A percentile compares a stretch with the other conserved stretches of the same genome.
Evolutionary conservation across 108 stramenopile genomes (phyloP).

Genomic region (Asterionellopsis glacialis): DNA sequence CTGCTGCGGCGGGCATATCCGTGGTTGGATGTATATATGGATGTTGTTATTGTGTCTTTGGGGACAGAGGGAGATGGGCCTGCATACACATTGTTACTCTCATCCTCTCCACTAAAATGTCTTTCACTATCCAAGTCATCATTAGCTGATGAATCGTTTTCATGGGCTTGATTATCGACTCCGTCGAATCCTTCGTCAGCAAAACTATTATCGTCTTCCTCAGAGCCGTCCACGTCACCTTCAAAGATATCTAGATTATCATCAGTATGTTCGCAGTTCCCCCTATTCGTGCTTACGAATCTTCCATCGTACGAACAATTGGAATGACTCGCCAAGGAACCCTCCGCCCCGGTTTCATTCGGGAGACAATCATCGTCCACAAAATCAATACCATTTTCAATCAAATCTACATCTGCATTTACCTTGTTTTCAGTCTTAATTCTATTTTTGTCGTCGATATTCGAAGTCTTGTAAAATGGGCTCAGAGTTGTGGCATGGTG

Average conservation of each 20-base stretch:
- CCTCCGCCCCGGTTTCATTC: too few relatives aligned
- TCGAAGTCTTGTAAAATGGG: too few relatives aligned
- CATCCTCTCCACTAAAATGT: neutral
- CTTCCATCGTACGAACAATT: neutral
- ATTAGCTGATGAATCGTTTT: slow-evolving; percentile 5
- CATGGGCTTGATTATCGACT: neutral
- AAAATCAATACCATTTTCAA: too few relatives aligned
- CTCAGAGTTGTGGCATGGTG: too few relatives aligned
- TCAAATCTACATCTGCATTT: too few relatives aligned
- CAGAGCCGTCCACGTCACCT: too few relatives aligned
- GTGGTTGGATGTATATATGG: neutral
- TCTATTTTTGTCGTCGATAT: too few relatives aligned
- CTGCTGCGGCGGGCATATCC: too few relatives aligned
- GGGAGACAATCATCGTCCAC: too few relatives aligned
- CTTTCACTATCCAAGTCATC: neutral
- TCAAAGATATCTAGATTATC: too few relatives aligned
- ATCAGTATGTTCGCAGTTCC: neutral
- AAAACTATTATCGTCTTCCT: neutral
- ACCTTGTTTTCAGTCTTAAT: too few relatives aligned
- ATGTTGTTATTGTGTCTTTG: neutral
- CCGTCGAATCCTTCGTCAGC: neutral
- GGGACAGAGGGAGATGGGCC: neutral
- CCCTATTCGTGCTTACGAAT: slow-evolving; percentile 5
- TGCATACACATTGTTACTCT: neutral
- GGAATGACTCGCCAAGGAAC: too few relatives aligned